These are phyloP conservation scores for Fusarium sp. DNA, from an alignment of 2,329 filamentous ascomycete species.

Conservation along the genomic window DNA sequence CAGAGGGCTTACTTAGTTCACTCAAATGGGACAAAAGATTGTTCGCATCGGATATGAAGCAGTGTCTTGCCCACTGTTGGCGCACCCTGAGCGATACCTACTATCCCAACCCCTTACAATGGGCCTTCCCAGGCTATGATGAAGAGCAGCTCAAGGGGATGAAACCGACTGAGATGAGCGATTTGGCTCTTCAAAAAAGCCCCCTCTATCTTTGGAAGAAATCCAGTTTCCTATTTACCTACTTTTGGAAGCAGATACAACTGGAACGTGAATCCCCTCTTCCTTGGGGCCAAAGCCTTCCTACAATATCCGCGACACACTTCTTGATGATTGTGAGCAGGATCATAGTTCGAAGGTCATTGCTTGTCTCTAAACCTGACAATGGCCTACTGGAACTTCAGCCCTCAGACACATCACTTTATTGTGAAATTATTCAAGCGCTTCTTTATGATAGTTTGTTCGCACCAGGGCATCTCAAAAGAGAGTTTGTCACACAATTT, in stretches of 20 bases:
- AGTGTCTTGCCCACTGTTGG: neutral
- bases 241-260: conserved; percentile 3
- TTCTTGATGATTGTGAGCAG: conserved; percentile 9
- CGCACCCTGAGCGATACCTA: neutral
- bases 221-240: neutral
- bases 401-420: accelerated
- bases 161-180: neutral
- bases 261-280: neutral
- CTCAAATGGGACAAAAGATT: neutral
- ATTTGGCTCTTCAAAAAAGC: neutral
- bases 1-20: neutral
- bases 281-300: neutral
- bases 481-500: conserved; percentile 3
- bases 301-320: neutral
- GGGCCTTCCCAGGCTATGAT: neutral
- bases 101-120: too few relatives aligned
- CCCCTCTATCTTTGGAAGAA: neutral
- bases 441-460: neutral
- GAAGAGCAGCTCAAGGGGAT: neutral
- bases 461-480: neutral
- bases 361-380: neutral
- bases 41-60: neutral
- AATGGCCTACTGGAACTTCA: neutral
- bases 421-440: neutral
- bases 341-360: neutral